Conservation (phyloP, 169 alveolate genomes). For the Eimeria acervulina region DNA sequence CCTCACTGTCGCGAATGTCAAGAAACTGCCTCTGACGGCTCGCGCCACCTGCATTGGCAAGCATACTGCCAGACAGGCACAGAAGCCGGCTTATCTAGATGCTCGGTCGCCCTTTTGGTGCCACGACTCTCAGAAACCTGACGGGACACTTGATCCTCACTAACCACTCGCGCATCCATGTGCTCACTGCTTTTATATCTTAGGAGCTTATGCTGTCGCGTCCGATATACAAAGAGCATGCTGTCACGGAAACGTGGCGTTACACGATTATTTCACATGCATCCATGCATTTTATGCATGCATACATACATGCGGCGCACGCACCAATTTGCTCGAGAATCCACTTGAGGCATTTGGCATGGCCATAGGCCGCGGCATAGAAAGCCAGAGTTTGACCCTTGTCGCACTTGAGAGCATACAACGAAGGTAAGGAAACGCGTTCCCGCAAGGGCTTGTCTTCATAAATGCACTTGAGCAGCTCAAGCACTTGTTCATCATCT, state of each 20-base stretch:
- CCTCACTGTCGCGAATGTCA: conserved; percentile 42
- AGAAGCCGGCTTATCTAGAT: not conserved
- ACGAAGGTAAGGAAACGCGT: conserved; percentile 24
- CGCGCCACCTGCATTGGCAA: conserved; percentile 39
- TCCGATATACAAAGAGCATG: not conserved
- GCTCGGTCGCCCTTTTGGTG: not conserved
- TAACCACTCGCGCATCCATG: not conserved
- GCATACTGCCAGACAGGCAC: not conserved
- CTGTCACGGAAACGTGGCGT: not conserved
- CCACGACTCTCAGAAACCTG: not conserved
- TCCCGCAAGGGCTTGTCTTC: conserved; percentile 41
- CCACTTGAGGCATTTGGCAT: conserved; percentile 60
- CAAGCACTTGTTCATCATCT: conserved; percentile 47
- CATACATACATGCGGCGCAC: not conserved
- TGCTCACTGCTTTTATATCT: not conserved
- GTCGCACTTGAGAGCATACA: conserved; percentile 8
- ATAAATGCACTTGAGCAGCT: conserved; percentile 55
- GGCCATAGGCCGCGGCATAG: conserved; percentile 77
- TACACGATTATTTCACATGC: not conserved
- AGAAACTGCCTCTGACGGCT: conserved; percentile 25
- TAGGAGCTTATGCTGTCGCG: not conserved
- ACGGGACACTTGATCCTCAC: not conserved
- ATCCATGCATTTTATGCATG: not conserved
- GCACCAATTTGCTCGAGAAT: conserved; percentile 55
- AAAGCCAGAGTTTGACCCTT: conserved; percentile 59